Base-by-base conservation (phyloP, 1,284 basidiomycete genomes). In the Trametes sp. region DNA sequence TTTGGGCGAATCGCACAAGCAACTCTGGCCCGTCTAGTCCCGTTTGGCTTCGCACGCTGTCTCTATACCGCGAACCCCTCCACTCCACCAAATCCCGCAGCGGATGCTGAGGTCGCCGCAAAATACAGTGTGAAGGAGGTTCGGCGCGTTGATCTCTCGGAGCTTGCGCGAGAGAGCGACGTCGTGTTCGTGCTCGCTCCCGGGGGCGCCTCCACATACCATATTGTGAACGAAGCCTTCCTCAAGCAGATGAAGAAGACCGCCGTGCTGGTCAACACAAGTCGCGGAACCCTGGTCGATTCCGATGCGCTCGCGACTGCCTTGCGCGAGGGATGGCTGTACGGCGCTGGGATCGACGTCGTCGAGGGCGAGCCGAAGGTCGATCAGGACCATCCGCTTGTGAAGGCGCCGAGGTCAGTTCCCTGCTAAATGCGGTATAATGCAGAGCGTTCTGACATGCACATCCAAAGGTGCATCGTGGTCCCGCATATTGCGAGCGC, bases 311-410 rank as follows among this genome's bases (percentile, higher is more conserved):
- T 99, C 10, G 90, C 90, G 1, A 86, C 84, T 62, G 96, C 96
- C 0, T 78, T 98, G 49, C 79, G 81, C 51, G 85, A 89, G 64
- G 85, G 85, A 2, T 87, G 88, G 84, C 92, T 98, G 45, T 97
- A 92, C 82, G 96, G 90, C 24, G 97, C 97, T 0, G 97, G 94
- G 0, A 72, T 99, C 7, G 97, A 99, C 75, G 97, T 98, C 35
- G 87, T 98, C 13, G 94, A 96, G 67, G 94, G 94, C 33, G 97
- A 99, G 76, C 97, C 97, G 0, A 78, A 91, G 51, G 82, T 98
- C 33, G 72, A 76, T 0, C 76, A 79, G 2, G 88, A 93, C 69
- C 95, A 98, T 75, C 89, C 92, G 1, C 77, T 98, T 46, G 87
- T 98, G 38, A 85, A 84, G 69, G 87, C 94, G 63, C 87, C 88